Conservation (phyloP, 345 rosid genomes). For the Eucalyptus virginea region DNA sequence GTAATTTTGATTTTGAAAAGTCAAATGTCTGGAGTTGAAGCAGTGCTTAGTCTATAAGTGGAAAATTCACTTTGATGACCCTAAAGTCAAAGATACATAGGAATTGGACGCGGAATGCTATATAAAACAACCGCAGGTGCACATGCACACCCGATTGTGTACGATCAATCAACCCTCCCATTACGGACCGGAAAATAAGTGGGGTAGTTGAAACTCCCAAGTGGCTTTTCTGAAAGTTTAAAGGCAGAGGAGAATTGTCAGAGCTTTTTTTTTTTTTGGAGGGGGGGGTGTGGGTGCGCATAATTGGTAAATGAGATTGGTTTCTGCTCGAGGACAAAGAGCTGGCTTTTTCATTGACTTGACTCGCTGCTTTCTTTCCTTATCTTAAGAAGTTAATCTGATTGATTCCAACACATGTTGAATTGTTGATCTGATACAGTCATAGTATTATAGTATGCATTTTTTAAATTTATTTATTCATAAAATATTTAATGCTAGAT, state of each 20-base stretch:
- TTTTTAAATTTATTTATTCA: neutral
- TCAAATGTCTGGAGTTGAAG: neutral
- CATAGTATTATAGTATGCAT: neutral
- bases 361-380: neutral
- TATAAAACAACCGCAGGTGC: too few relatives aligned
- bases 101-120: too few relatives aligned
- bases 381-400: neutral
- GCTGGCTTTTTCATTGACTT: neutral
- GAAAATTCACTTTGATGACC: neutral
- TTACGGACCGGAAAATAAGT: too few relatives aligned
- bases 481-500: neutral
- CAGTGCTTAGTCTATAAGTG: neutral
- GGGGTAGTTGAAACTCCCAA: neutral
- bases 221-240: neutral
- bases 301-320: too few relatives aligned
- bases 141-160: too few relatives aligned
- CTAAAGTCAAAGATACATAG: neutral
- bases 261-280: too few relatives aligned
- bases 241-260: neutral
- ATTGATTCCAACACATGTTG: neutral
- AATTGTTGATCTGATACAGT: neutral
- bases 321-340: neutral
- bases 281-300: too few relatives aligned
- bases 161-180: too few relatives aligned
- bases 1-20: neutral